Conservation (phyloP, 805 yeast genomes). For the Hanseniaspora nectarophila region DNA sequence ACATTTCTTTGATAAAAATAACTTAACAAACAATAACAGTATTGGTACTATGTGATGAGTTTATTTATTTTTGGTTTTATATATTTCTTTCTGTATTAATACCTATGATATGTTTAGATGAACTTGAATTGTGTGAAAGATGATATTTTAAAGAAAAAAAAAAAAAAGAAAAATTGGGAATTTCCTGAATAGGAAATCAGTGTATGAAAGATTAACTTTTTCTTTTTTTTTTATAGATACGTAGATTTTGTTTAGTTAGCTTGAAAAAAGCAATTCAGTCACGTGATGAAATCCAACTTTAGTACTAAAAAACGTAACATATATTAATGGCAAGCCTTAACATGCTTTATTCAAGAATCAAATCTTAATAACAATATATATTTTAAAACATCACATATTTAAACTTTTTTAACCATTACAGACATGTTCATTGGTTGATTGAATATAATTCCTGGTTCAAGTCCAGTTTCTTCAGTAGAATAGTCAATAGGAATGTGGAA, state of each 20-base stretch:
- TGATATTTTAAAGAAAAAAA: too few species aligned
- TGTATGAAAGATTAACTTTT: background rate
- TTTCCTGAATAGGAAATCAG: background rate
- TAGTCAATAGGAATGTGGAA: conserved; percentile 23
- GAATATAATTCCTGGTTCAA: conserved; percentile 31
- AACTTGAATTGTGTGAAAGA: background rate
- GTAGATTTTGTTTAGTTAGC: background rate
- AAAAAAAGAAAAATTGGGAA: background rate
- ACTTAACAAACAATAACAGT: background rate
- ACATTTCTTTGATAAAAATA: background rate
- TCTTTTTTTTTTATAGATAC: background rate
- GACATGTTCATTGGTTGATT: conserved; percentile 36
- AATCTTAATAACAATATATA: too few species aligned
- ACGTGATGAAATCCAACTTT: background rate
- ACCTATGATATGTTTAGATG: background rate
- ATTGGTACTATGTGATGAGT: background rate
- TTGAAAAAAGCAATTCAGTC: conserved; percentile 5
- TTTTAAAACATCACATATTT: background rate
- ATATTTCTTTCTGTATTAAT: background rate
- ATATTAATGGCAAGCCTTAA: too few species aligned
- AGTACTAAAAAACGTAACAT: too few species aligned
- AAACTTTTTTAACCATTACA: conserved; percentile 14
- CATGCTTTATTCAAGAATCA: too few species aligned
- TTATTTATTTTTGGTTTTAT: too few species aligned
- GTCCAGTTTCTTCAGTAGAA: conserved; percentile 17